Evolutionary conservation across 495 filamentous ascomycete genomes (phyloP).

Genomic region (Penicillium turbatum): DNA sequence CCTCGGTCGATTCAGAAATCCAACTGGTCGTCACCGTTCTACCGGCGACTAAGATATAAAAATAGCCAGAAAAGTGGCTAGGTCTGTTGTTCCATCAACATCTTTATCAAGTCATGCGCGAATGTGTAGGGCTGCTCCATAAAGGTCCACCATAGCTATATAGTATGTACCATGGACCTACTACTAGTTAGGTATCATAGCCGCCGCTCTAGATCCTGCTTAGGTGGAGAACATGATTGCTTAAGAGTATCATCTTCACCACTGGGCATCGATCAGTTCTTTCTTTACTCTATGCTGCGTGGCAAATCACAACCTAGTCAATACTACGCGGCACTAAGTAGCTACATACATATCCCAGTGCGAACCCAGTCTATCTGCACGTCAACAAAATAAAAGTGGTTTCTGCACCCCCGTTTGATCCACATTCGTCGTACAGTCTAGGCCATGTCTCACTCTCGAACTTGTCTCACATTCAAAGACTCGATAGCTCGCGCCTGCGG

Average conservation of each 20-base stretch:
- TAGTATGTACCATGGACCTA: no score
- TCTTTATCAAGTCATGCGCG: slow-evolving; percentile 3
- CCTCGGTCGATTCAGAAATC: not conserved
- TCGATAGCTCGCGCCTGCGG: not conserved
- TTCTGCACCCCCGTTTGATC: slow-evolving; percentile 7
- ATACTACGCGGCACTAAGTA: not conserved
- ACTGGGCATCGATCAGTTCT: no score
- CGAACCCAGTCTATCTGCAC: slow-evolving; percentile 1
- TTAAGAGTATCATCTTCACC: no score
- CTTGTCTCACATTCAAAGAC: not conserved
- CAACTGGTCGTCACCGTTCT: no score
- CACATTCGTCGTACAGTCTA: not conserved
- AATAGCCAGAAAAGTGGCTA: slow-evolving; percentile 9
- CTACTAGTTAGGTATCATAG: no score
- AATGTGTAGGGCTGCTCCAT: slow-evolving; percentile 15
- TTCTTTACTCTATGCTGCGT: no score
- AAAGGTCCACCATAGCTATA: slow-evolving; percentile 8
- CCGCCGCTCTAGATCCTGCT: no score
- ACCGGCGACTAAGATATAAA: not conserved
- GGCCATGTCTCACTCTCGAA: slow-evolving; percentile 2
- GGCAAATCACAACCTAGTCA: no score
- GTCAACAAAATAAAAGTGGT: slow-evolving; percentile 6
- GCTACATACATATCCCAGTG: no score
- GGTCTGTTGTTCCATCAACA: slow-evolving; percentile 18
- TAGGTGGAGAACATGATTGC: no score